Conservation (phyloP, 768 basidiomycete genomes). For the Tricholoma terreum region DNA sequence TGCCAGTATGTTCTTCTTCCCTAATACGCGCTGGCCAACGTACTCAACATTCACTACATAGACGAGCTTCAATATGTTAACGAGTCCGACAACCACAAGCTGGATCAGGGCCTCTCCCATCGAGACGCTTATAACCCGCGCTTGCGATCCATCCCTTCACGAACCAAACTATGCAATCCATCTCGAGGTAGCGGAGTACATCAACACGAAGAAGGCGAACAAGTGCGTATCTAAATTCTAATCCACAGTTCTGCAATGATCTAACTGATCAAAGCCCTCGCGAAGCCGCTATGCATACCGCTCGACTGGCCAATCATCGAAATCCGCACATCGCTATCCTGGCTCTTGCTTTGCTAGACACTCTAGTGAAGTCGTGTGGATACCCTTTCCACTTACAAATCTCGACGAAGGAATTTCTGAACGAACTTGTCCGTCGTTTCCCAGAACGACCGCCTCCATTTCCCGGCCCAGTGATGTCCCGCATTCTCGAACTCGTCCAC, state of each 20-base stretch:
- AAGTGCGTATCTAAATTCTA: conserved; percentile 49
- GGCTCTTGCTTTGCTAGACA: conserved; percentile 82
- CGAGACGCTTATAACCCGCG: conserved; percentile 72
- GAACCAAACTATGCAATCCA: conserved; percentile 92
- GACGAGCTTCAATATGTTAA: conserved; percentile 38
- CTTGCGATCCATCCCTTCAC: conserved; percentile 80
- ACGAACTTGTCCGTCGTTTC: conserved; percentile 96
- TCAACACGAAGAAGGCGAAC: conserved; percentile 96
- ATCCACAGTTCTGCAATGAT: conserved; percentile 3
- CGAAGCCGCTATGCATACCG: conserved; percentile 85
- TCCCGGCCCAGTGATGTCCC: conserved; percentile 91
- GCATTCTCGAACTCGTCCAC: conserved; percentile 90
- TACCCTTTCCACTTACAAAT: conserved; percentile 98
- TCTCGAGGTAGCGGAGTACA: conserved; percentile 89
- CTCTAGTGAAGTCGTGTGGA: conserved; percentile 92
- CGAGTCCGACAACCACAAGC: conserved; percentile 44
- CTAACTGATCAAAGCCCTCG: conserved; percentile 59
- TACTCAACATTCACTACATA: not conserved
- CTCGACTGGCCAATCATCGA: conserved; percentile 84
- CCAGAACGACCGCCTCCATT: conserved; percentile 97
- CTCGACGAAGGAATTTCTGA: conserved; percentile 95
- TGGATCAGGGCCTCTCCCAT: conserved; percentile 61
- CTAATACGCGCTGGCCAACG: not conserved
- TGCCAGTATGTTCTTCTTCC: not conserved
- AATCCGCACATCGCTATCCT: conserved; percentile 91